Percentiles rank a stretch among this genome's conserved stretches.
These are phyloP conservation scores for Paecilomyces sp. DNA, from an alignment of 2,329 filamentous ascomycete genomes.

Conservation along the genomic window DNA sequence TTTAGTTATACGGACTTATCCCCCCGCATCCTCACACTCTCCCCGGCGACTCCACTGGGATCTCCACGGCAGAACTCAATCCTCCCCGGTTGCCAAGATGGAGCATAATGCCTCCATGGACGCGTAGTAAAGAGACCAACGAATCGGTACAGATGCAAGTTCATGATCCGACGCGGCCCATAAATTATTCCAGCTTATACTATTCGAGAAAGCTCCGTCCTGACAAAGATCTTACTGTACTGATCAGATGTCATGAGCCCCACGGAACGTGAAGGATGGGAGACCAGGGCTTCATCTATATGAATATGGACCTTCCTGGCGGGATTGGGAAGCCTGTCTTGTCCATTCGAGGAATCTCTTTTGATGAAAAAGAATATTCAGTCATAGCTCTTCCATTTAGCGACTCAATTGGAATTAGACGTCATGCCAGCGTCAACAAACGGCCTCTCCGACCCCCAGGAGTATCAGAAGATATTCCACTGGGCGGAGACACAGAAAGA, in stretches of 20 bases:
- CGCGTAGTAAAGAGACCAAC: background rate
- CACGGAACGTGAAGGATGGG: background rate
- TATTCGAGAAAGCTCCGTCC: background rate
- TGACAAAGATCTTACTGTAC: background rate
- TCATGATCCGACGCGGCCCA: background rate
- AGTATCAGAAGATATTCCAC: constrained; percentile 48
- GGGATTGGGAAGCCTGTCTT: background rate
- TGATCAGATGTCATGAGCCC: background rate
- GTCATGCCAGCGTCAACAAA: constrained; percentile 18
- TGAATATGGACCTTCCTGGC: background rate
- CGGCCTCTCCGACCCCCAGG: constrained; percentile 20
- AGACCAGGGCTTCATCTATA: background rate
- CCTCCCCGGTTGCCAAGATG: background rate
- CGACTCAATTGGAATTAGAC: background rate
- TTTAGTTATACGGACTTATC: background rate
- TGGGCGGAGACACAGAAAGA: constrained; percentile 57
- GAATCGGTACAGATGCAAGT: background rate
- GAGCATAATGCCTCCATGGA: background rate
- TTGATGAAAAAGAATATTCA: too few relatives aligned
- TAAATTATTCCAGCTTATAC: background rate
- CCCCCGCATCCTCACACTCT: background rate
- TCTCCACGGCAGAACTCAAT: background rate
- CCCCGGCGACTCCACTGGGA: background rate
- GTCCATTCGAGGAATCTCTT: background rate
- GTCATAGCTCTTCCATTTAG: background rate